These are phyloP conservation scores for Scleroderma citrinum DNA, from an alignment of 768 basidiomycete species.

Conservation along the genomic window DNA sequence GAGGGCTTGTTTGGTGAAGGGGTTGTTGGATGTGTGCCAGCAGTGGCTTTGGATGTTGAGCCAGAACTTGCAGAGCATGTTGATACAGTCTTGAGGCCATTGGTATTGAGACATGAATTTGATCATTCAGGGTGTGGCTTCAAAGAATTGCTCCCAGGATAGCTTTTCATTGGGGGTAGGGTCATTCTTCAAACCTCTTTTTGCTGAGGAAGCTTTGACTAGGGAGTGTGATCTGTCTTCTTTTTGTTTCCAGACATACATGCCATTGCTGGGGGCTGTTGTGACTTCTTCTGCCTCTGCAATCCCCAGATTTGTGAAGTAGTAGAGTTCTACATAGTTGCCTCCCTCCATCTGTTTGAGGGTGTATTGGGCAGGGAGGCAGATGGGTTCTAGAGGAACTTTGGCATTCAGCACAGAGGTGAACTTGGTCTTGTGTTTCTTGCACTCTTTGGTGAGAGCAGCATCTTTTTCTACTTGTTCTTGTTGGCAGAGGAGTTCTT, in stretches of 20 bases:
- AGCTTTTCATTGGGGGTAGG: background rate
- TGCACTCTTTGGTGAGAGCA: background rate
- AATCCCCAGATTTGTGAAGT: conserved; percentile 4
- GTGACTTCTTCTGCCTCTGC: background rate
- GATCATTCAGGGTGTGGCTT: conserved; percentile 3
- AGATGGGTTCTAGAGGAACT: background rate
- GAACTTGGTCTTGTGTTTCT: conserved; percentile 3
- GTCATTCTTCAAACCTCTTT: background rate
- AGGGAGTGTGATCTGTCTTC: background rate
- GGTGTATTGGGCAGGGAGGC: background rate
- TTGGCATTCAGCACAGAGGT: background rate
- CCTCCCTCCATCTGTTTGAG: background rate
- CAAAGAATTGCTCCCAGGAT: conserved; percentile 1
- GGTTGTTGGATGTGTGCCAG: conserved; percentile 2
- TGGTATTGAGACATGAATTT: conserved; percentile 2
- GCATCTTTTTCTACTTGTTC: background rate
- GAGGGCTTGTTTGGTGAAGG: conserved; percentile 5
- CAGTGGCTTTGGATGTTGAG: conserved; percentile 3
- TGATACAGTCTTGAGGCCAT: conserved; percentile 5
- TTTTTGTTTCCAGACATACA: background rate
- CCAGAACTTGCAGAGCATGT: conserved; percentile 12
- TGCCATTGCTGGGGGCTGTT: background rate
- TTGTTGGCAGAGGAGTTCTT: background rate
- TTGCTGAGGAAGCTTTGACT: background rate
- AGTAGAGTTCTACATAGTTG: background rate